phyloP scores from a whole-genome alignment of 805 yeast species.

The Kuraishia piskuri region DNA sequence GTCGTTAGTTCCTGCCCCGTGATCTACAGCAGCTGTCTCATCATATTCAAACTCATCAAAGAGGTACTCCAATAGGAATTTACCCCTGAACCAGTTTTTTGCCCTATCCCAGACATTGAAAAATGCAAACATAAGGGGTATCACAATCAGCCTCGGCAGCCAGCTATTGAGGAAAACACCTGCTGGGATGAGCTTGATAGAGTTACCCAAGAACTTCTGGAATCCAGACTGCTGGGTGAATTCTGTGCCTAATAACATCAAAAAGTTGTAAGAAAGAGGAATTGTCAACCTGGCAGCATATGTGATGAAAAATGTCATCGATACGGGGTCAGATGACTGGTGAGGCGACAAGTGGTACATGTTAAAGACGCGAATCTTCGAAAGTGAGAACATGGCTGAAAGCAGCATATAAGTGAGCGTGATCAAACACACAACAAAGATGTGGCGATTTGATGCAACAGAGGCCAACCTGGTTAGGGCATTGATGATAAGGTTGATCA shows the following conservation, averaged over 20 bases:
- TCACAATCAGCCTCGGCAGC: conserved; percentile 64
- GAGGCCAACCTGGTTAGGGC: background rate
- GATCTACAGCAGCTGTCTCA: conserved; percentile 9
- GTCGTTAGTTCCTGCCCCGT: conserved; percentile 1
- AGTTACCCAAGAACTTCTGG: conserved; percentile 66
- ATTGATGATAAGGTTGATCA: conserved; percentile 39
- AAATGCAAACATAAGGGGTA: conserved; percentile 53
- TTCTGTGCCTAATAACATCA: conserved; percentile 45
- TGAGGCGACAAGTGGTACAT: conserved; percentile 65
- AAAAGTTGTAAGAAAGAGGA: conserved; percentile 72
- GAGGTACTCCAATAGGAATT: conserved; percentile 22
- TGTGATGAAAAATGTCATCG: conserved; percentile 69
- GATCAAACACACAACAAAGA: conserved; percentile 32
- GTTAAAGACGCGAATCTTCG: conserved; percentile 63
- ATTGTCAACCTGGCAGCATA: conserved; percentile 77
- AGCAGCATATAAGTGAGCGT: conserved; percentile 59
- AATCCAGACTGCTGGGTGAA: conserved; percentile 34
- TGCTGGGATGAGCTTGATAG: conserved; percentile 66
- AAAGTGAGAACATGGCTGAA: conserved; percentile 57
- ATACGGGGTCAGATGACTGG: conserved; percentile 63
- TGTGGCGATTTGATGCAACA: conserved; percentile 11
- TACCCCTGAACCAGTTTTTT: conserved; percentile 24
- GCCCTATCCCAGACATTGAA: conserved; percentile 63
- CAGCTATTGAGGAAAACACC: conserved; percentile 65
- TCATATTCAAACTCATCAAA: conserved; percentile 23